Evolutionary conservation across 1,139 yeast species (phyloP), one percentile per base, ranked within the genome.

Genomic region (Candida tropicalis): DNA sequence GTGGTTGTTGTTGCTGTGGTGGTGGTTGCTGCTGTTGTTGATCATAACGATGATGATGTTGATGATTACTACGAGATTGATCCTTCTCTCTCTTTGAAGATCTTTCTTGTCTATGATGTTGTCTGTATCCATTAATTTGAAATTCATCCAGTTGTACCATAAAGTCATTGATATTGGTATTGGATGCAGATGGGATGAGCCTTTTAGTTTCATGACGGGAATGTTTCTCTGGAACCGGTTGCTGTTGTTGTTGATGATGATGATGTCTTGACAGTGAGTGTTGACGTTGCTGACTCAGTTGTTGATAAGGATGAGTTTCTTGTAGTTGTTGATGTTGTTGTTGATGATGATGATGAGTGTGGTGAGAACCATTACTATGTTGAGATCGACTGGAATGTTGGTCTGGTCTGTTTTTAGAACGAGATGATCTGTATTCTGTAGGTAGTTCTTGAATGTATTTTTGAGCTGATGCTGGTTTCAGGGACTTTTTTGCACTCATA

Each of bases 61-160:
- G 40, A 11, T 29, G 25, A 17, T 18, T 22, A 26, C 17, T 33
- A 10, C 24, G 35, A 5, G 33, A 27, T 41, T 12, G 43, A 29
- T 8, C 33, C n/a, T 28, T 40, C 3, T 31, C 35, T 17, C 40
- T 28, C 35, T 35, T 43, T 18, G 45, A 49, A 25, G 54, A 46
- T 35, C 31, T 36, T 4, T 36, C 39, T 18, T 27, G 33, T 24
- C 57, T 53, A 24, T 56, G 54, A 40, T 53, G 56, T 33, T 48
- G 54, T 38, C 41, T 42, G 11, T 41, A 34, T 13, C 22, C 20
- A 34, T 35, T 32, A 16, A 7, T 34, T 23, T 34, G 37, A 23
- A 20, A 27, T 24, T 35, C 34, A 8, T 28, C 39, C 26, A 32
- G 46, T 23, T 31, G 38, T 10, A 39, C 29, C 45, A 47, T 47